Percentiles rank a stretch among this genome's conserved stretches.
Conservation (phyloP, 495 filamentous ascomycete species). For the Hyaloscypha hepaticicola region DNA sequence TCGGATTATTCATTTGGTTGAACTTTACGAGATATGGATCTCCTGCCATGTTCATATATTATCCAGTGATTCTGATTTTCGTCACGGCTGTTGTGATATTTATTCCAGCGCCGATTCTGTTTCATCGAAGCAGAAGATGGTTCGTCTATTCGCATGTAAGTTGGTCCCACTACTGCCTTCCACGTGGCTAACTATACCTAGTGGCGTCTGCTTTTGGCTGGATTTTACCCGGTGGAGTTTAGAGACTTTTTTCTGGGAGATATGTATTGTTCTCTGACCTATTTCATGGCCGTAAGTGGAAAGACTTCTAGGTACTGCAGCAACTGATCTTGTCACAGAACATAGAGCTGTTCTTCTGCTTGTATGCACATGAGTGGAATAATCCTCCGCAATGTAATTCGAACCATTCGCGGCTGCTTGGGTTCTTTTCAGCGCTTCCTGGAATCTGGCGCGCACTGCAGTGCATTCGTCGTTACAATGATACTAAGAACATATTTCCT, state of each 20-base stretch:
- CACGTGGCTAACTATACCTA: conserved; percentile 35
- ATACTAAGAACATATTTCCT: conserved; percentile 85
- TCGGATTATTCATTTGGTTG: conserved; percentile 81
- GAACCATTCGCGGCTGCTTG: conserved; percentile 75
- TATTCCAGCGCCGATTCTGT: conserved; percentile 70
- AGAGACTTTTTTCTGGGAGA: conserved; percentile 97
- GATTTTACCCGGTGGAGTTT: conserved; percentile 91
- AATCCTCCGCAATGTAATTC: conserved; percentile 79
- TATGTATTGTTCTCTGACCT: conserved; percentile 94
- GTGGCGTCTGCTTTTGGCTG: conserved; percentile 83
- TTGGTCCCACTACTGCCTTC: conserved; percentile 8
- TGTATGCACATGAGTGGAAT: conserved; percentile 76
- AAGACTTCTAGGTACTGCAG: neutral
- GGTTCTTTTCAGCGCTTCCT: conserved; percentile 83
- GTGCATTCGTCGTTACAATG: conserved; percentile 84
- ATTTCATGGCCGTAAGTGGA: conserved; percentile 75
- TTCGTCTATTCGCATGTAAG: conserved; percentile 80
- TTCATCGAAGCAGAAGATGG: conserved; percentile 77
- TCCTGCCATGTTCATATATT: conserved; percentile 76
- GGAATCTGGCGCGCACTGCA: conserved; percentile 87
- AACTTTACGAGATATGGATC: conserved; percentile 71
- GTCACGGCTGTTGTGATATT: conserved; percentile 67
- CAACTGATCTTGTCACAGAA: conserved; percentile 51
- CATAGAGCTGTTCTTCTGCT: conserved; percentile 89
- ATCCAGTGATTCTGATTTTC: conserved; percentile 77